Conservation (phyloP, 805 yeast species). For the Yamadazyma paraphyllophila region DNA sequence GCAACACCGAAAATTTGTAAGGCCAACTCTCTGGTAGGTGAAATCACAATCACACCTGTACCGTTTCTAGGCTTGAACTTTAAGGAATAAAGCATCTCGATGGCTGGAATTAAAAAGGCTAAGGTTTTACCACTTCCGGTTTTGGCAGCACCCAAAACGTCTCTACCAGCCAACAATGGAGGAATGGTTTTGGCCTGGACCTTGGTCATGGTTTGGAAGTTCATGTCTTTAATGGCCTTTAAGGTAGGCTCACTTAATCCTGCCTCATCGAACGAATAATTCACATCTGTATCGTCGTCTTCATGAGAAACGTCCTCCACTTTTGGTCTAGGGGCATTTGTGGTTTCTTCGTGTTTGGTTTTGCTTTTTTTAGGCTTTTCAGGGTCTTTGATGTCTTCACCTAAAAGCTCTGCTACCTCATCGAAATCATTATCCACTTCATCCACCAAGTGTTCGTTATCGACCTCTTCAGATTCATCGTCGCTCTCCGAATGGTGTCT, state of each 20-base stretch:
- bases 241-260: slow-evolving; percentile 79
- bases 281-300: slow-evolving; percentile 28
- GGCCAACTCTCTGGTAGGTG: slow-evolving; percentile 98
- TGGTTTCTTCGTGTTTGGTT: slow-evolving; percentile 19
- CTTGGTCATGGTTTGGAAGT: slow-evolving; percentile 86
- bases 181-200: slow-evolving; percentile 97
- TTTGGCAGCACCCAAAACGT: slow-evolving; percentile 98
- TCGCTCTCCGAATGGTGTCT: slow-evolving; percentile 1
- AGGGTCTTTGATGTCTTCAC: slow-evolving; percentile 42
- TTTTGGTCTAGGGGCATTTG: slow-evolving; percentile 30
- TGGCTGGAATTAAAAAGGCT: slow-evolving; percentile 94
- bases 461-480: slow-evolving; percentile 18
- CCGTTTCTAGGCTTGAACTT: slow-evolving; percentile 98
- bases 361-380: slow-evolving; percentile 26
- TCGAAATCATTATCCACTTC: slow-evolving; percentile 56
- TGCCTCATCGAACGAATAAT: slow-evolving; percentile 37
- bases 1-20: slow-evolving; percentile 98
- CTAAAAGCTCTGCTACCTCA: slow-evolving; percentile 55
- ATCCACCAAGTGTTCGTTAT: slow-evolving; percentile 46
- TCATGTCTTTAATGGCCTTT: slow-evolving; percentile 83
- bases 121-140: slow-evolving; percentile 98
- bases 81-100: slow-evolving; percentile 84
- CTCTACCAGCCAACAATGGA: slow-evolving; percentile 93
- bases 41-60: slow-evolving; percentile 91
- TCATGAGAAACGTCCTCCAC: slow-evolving; percentile 10